Evolutionary conservation across 2,329 filamentous ascomycete genomes (phyloP), one percentile per base, ranked within the genome.

Genomic region (Trichoderma cornu-damae): DNA sequence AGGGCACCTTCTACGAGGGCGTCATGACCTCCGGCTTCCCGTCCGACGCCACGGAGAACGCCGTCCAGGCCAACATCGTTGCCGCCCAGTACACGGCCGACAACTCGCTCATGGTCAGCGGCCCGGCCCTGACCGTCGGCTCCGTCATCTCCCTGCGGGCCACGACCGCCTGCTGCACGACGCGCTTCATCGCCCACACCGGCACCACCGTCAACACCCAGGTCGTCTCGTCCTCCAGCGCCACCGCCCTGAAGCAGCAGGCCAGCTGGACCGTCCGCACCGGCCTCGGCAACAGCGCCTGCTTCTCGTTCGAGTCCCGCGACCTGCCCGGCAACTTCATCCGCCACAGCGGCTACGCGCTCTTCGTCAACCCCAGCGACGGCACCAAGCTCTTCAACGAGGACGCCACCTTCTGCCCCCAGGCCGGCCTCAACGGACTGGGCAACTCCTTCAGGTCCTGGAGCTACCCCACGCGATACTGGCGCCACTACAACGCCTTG

Each of bases 1-100:
- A 54, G 16, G 51, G 51, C 22, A 54, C 51, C 2, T 54, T 54
- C n/a, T 54, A 54, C 4, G 51, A 54, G 6, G 51, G 51, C 11
- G 51, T 54, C 16, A 54, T 54, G 40, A 54, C 51, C 2, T 37
- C 40, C 18, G 51, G 51, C 14, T 54, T 44, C 20, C 51, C 51
- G 4, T 54, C 51, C 6, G 51, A 54, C 20, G 42, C 30, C 32
- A 54, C 51, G 2, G 51, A 54, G 22, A 37, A 35, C 11, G 24
- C 51, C 3, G 51, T 54, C 6, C 51, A 54, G 51, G 51, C 51
- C 6, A 46, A 54, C 9, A 44, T 54, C 12, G 51, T 54, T 4
- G 51, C 51, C 14, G 51, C 51, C 5, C 44, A 54, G n/a, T 54
- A 54, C n/a, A 28, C 34, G 8, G 32, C 24, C 7, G 42, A 26